Base-by-base conservation (phyloP, 306 rosid species). In the Purshia tridentata region DNA sequence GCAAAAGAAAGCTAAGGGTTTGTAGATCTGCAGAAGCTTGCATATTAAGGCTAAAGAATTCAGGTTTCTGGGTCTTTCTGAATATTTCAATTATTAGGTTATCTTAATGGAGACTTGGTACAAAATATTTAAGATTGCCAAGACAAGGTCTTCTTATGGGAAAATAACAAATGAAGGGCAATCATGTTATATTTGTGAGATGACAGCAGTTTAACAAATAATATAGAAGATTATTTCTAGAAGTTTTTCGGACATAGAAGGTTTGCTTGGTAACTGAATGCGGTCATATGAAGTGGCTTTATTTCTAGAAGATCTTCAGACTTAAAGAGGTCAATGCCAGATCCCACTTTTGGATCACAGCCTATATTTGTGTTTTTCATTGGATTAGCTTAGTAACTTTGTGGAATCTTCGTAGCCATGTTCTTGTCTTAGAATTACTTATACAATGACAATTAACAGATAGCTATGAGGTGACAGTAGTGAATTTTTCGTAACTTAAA, bases 381-480 rank as follows among this genome's bases (percentile, higher is more conserved):
- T 1, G 19, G 50, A 69, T 69, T 19, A 3, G 29, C n/a, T 53
- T n/a, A 20, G 9, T 40, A 19, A 53, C 41, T 70, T 70, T 70
- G 52, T 54, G 39, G 20, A 18, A 39, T 14, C 50, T 6, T 72
- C 20, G 6, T 46, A 35, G 58, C 13, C 35, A 1, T 29, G 40
- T 35, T 19, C 3, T 40, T 48, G 46, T 52, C 49, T 37, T 37
- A 48, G 13, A 41, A 40, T 35, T 47, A 19, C 14, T 35, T 12
- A 62, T 8, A 52, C 48, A 53, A 41, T 40, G 41, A 41, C 49
- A 10, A 18, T 51, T 40, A 53, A 41, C 54, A 45, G 22, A 53
- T 69, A 54, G 42, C 51, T n/a, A 59, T 72, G 70, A 73, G 60
- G 41, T 50, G 42, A 22, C 12, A 61, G 29, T 61, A 35, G 46